phyloP scores from a whole-genome alignment of 345 rosid genomes.

The Eucalyptus regnans region DNA sequence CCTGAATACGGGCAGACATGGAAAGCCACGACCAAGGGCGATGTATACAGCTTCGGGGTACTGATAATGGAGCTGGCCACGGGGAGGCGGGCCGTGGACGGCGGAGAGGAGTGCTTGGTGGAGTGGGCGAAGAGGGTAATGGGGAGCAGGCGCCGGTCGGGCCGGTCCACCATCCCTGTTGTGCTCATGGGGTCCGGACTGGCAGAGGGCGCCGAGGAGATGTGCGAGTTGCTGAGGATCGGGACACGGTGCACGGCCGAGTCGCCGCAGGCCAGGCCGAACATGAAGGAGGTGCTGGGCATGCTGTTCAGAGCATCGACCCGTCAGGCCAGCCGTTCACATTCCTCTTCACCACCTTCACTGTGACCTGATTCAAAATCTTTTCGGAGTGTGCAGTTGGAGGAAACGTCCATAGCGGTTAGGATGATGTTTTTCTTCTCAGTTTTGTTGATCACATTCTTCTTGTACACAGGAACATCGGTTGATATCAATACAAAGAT shows the following conservation, averaged over 20 bases:
- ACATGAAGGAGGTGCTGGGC: conserved; percentile 75
- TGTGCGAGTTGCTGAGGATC: conserved; percentile 49
- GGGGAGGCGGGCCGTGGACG: conserved; percentile 77
- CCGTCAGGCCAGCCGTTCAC: conserved; percentile 9
- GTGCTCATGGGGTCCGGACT: conserved; percentile 51
- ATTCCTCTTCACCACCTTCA: conserved; percentile 15
- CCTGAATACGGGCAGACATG: conserved; percentile 96
- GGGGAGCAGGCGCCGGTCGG: conserved; percentile 15
- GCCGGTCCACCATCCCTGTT: conserved; percentile 24
- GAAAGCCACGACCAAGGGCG: conserved; percentile 90
- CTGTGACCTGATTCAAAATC: not conserved
- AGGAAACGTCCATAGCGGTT: not conserved
- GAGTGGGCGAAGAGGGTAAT: conserved; percentile 77
- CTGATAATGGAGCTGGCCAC: conserved; percentile 85
- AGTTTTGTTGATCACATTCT: not conserved
- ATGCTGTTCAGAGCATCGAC: conserved; percentile 40
- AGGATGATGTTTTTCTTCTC: not conserved
- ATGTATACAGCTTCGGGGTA: conserved; percentile 88
- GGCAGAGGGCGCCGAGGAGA: conserved; percentile 50
- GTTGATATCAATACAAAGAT: not conserved
- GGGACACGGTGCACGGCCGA: conserved; percentile 71
- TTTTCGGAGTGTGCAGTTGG: not conserved
- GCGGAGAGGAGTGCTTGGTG: conserved; percentile 85
- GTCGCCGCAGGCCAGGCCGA: conserved; percentile 75
- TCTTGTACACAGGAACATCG: not conserved